Base-by-base conservation (phyloP, 257 asterid species). In the Nicotiana tabacum region DNA sequence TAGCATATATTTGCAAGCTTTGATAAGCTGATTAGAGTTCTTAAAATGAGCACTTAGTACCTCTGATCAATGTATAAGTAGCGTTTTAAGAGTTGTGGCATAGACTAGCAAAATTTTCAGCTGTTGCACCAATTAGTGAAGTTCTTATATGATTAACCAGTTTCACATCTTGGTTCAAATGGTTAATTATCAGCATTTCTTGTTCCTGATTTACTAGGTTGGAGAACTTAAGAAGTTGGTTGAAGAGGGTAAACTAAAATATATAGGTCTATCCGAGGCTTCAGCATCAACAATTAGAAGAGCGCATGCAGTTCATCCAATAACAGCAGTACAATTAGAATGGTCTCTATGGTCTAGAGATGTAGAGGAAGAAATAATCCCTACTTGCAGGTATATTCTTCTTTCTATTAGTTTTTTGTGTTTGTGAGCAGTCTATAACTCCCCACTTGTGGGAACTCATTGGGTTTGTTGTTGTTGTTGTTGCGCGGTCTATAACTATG, bases 321-420 rank as follows among this genome's bases (percentile, higher is more conserved):
- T 93, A 84, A 89, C 93, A 62, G 95, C 96, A 0, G 87, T 92
- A 56, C 97, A 93, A 87, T 86, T 85, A 6, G 98, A 93, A 78
- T 93, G 97, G 97, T 93, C 97, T 1, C 83, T 92, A 82, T 92
- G 95, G 95, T 77, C 95, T 9, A 88, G 97, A 84, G 97, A 92
- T 81, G 85, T 87, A 68, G 97, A 92, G 84, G 89, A 87, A 7
- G 97, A 90, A 81, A 83, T 91, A 62, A 80, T 93, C 74, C 94
- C 94, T 55, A 85, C 93, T 5, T 93, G 96, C 95, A 86, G 95
- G 96, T 88, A 21, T 55, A 35, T 10, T 57, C 6, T 37, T 76
- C 33, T 10, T 69, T 43, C 10, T 13, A 5, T n/a, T 48, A 69
- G 55, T 69, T n/a, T n/a, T n/a, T n/a, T 18, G 3, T 10, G 33